Percentiles rank a stretch among this genome's conserved stretches.
phyloP scores from a whole-genome alignment of 306 rosid genomes.

The Corylus avellana region DNA sequence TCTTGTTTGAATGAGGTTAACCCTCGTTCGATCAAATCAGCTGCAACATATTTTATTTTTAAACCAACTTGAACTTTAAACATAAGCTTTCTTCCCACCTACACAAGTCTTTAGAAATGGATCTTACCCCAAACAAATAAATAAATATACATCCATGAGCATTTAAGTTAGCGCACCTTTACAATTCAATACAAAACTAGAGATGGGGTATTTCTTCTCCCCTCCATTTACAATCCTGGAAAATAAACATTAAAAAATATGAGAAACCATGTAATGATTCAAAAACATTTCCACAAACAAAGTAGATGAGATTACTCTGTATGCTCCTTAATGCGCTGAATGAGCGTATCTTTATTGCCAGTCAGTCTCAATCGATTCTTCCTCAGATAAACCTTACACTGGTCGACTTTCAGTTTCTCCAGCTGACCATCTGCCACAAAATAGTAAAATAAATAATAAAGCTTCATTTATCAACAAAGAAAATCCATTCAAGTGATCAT shows the following conservation, averaged over 20 bases:
- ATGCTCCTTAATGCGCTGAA: slow-evolving; percentile 75
- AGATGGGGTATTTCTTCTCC: slow-evolving; percentile 65
- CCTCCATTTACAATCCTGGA: slow-evolving; percentile 79
- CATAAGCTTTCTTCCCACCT: too few relatives aligned
- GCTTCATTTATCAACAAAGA: neutral
- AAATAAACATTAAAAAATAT: slow-evolving; percentile 21
- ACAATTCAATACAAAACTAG: slow-evolving; percentile 73
- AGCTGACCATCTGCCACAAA: slow-evolving; percentile 48
- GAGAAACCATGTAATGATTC: slow-evolving; percentile 23
- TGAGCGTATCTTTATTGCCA: slow-evolving; percentile 68
- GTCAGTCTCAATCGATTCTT: slow-evolving; percentile 77
- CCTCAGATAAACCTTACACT: slow-evolving; percentile 75
- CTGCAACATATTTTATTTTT: too few relatives aligned
- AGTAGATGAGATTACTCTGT: slow-evolving; percentile 50
- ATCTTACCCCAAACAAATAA: neutral
- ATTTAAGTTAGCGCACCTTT: slow-evolving; percentile 49
- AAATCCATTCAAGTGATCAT: neutral
- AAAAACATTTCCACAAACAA: neutral
- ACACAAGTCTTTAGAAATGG: too few relatives aligned
- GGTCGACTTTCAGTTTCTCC: slow-evolving; percentile 73
- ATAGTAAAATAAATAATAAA: slow-evolving; percentile 19
- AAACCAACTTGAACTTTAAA: too few relatives aligned
- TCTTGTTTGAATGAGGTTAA: too few relatives aligned
- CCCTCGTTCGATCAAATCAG: too few relatives aligned
- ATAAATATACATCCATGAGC: neutral